A percentile compares a stretch with the other conserved stretches of the same genome.
Conservation (phyloP, 1,284 basidiomycete genomes). For the Malassezia dermatis region DNA sequence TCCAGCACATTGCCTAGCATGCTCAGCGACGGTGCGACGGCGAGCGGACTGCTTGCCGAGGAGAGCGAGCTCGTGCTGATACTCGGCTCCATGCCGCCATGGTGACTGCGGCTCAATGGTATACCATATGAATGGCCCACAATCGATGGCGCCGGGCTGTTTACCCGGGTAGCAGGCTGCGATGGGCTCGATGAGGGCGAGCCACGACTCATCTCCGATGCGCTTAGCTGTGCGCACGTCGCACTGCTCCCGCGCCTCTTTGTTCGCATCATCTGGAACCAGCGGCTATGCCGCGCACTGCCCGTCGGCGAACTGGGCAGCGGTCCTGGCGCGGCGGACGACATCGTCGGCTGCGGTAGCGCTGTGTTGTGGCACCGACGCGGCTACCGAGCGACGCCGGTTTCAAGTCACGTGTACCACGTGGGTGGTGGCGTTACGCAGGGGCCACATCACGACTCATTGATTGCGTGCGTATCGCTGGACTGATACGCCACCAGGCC, state of each 20-base stretch:
- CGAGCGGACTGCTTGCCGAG: neutral
- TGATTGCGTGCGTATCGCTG: conserved; percentile 2
- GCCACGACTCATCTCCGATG: neutral
- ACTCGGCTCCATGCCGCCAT: neutral
- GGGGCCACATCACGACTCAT: conserved; percentile 8
- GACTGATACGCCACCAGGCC: neutral
- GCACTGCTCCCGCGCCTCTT: neutral
- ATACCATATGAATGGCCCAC: neutral
- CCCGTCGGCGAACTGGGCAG: neutral
- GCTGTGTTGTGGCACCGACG: neutral
- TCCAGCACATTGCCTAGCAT: conserved; percentile 5
- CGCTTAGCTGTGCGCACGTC: neutral
- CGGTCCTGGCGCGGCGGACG: neutral
- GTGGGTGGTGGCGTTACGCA: neutral
- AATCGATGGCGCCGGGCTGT: neutral
- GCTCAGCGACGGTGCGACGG: neutral
- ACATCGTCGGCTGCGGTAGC: neutral
- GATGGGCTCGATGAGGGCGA: neutral
- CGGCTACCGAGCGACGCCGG: neutral
- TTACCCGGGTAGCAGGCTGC: neutral
- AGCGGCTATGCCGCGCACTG: neutral
- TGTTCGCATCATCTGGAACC: neutral
- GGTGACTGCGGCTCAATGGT: neutral
- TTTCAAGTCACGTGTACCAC: neutral
- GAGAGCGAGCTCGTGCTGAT: conserved; percentile 12